Percentiles rank a stretch among this genome's conserved stretches.
These are phyloP conservation scores for Hymenoscyphus linearis DNA, from an alignment of 2,329 filamentous ascomycete species.

Conservation along the genomic window DNA sequence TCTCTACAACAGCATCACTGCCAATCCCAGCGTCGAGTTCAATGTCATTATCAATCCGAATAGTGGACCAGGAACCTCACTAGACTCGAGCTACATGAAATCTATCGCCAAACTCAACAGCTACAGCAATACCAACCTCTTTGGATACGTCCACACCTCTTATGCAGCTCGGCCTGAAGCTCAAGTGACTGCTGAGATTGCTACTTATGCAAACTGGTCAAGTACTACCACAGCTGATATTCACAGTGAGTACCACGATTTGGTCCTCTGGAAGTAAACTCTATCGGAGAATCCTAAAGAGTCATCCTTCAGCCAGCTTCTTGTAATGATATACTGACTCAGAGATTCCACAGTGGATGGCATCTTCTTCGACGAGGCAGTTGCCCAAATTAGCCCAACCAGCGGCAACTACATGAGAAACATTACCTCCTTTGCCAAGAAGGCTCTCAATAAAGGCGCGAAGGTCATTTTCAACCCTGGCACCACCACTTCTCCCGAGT, in stretches of 20 bases:
- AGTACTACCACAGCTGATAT: no score
- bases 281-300: no score
- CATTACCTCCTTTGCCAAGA: neutral
- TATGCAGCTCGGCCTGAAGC: constrained; percentile 26
- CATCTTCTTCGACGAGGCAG: constrained; percentile 18
- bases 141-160: constrained; percentile 36
- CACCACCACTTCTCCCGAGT: neutral
- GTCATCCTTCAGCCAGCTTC: no score
- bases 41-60: constrained; percentile 25
- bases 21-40: constrained; percentile 22
- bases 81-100: constrained; percentile 30
- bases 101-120: constrained; percentile 33
- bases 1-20: constrained; percentile 17
- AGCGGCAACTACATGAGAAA: neutral
- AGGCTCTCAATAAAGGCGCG: neutral
- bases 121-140: constrained; percentile 33
- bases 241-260: no score
- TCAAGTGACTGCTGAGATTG: constrained; percentile 31
- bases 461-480: constrained; percentile 3
- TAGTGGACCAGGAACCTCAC: constrained; percentile 32
- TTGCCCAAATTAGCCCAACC: neutral
- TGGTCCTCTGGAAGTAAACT: no score
- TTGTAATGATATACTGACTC: no score
- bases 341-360: constrained; percentile 6
- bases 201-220: constrained; percentile 35